Conservation (phyloP, 2,329 filamentous ascomycete species). For the Exophiala alcalophila region DNA sequence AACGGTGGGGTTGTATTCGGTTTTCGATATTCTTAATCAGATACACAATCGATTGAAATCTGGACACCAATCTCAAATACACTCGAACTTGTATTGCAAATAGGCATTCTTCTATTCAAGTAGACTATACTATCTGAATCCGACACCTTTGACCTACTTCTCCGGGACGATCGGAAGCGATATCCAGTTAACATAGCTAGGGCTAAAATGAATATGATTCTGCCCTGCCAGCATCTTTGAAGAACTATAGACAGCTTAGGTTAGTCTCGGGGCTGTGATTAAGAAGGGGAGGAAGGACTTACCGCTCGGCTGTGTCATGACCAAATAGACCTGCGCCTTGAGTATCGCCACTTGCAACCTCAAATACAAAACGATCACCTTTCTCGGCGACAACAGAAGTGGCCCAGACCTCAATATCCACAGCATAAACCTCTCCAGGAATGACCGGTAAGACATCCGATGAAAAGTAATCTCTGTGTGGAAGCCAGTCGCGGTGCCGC, state of each 20-base stretch:
- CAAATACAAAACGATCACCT: constrained; percentile 33
- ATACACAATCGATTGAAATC: too few species aligned
- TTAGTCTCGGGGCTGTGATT: background rate
- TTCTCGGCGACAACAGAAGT: constrained; percentile 38
- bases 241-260: constrained; percentile 32
- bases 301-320: constrained; percentile 45
- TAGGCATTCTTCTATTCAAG: too few species aligned
- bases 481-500: constrained; percentile 46
- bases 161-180: too few species aligned
- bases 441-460: constrained; percentile 49
- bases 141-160: too few species aligned
- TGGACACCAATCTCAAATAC: too few species aligned
- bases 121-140: too few species aligned
- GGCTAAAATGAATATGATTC: constrained; percentile 51
- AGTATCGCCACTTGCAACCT: constrained; percentile 46
- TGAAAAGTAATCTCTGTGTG: constrained; percentile 51
- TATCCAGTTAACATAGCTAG: constrained; percentile 47
- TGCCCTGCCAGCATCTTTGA: constrained; percentile 45
- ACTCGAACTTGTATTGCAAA: too few species aligned
- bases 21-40: too few species aligned
- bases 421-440: constrained; percentile 49
- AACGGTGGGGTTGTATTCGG: too few species aligned
- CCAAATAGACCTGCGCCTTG: constrained; percentile 51
- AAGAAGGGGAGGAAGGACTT: constrained; percentile 14
- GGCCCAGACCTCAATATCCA: constrained; percentile 47